Percentiles rank a stretch among this genome's conserved stretches.
Evolutionary conservation across 2,329 filamentous ascomycete species (phyloP).

Genomic region (Thielaviopsis punctulata): DNA sequence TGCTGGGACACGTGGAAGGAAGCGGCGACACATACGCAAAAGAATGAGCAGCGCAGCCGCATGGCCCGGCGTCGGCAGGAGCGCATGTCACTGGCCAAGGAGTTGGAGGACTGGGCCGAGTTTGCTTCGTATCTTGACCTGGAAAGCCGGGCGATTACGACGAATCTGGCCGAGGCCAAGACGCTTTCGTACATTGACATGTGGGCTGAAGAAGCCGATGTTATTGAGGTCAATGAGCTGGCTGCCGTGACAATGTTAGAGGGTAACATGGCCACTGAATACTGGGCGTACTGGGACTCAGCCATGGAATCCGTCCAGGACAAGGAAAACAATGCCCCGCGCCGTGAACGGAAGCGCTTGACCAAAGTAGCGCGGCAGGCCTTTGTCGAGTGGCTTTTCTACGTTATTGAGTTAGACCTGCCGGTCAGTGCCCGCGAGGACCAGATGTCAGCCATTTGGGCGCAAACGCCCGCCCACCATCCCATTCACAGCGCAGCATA

Average conservation of each 20-base stretch:
- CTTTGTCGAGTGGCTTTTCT: conserved; percentile 9
- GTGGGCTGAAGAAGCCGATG: conserved; percentile 7
- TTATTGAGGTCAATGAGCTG: not conserved
- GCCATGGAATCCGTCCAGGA: conserved; percentile 11
- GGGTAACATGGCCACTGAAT: conserved; percentile 7
- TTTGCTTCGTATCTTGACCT: not conserved
- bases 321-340: conserved; percentile 12
- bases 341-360: conserved; percentile 10
- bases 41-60: not conserved
- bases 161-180: not conserved
- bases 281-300: conserved; percentile 13
- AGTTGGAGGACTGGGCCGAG: not conserved
- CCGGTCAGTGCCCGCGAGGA: not conserved
- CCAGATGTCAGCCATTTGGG: conserved; percentile 1
- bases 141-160: not conserved
- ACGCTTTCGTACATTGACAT: conserved; percentile 2
- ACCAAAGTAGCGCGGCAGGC: conserved; percentile 1
- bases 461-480: conserved; percentile 2
- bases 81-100: not conserved
- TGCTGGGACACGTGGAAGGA: conserved; percentile 12
- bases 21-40: not conserved
- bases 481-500: not conserved
- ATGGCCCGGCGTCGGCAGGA: conserved; percentile 3
- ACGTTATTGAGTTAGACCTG: not conserved
- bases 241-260: conserved; percentile 6